phyloP scores from a whole-genome alignment of 352 stramenopile species.

The Globisporangium uncinulatum region DNA sequence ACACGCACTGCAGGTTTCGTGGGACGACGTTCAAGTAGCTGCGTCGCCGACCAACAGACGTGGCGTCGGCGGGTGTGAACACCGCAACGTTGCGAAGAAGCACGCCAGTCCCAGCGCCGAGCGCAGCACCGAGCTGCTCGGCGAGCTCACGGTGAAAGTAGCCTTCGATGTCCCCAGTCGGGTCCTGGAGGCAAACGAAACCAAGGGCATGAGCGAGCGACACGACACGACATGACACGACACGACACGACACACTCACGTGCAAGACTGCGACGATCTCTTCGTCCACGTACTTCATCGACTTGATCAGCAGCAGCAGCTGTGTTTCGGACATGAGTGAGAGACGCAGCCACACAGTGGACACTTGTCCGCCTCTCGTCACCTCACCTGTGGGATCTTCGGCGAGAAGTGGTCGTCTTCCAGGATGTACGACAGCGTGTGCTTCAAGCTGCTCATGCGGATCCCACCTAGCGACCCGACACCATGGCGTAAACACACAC shows the following conservation, averaged over 20 bases:
- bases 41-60: constrained; percentile 33
- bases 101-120: constrained; percentile 42
- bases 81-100: constrained; percentile 67
- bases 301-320: constrained; percentile 75
- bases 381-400: constrained; percentile 43
- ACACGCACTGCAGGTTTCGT: constrained; percentile 56
- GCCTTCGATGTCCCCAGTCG: constrained; percentile 64
- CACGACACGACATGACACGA: not conserved
- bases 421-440: constrained; percentile 50
- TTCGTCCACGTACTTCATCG: constrained; percentile 76
- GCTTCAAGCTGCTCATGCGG: constrained; percentile 55
- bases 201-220: not conserved
- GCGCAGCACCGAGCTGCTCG: constrained; percentile 53
- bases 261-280: constrained; percentile 76
- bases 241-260: constrained; percentile 19
- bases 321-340: constrained; percentile 10
- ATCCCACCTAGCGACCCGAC: constrained; percentile 36
- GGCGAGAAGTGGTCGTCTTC: constrained; percentile 55
- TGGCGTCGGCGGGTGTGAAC: constrained; percentile 51
- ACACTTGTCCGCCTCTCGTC: too few species aligned
- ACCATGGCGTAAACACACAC: too few species aligned
- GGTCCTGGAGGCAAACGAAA: constrained; percentile 36
- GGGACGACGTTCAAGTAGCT: constrained; percentile 72
- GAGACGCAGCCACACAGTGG: too few species aligned
- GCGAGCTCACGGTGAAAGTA: constrained; percentile 82